Conservation (phyloP, 768 basidiomycete species). For the Podaxis sp. region DNA sequence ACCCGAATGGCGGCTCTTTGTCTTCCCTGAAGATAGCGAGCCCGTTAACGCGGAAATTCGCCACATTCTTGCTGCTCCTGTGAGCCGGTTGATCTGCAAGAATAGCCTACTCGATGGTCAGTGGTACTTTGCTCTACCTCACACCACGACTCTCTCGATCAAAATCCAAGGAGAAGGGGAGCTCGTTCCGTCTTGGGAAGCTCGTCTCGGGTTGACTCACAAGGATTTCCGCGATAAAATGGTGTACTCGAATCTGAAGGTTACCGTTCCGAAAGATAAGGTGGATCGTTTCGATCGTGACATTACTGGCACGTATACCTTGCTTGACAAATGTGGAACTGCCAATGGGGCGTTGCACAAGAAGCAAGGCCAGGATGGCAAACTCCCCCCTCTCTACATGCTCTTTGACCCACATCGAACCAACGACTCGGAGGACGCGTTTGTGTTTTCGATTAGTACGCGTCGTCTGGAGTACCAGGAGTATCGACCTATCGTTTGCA, state of each 20-base stretch:
- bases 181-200: slow-evolving; percentile 81
- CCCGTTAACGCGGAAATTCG: slow-evolving; percentile 82
- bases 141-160: slow-evolving; percentile 47
- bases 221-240: slow-evolving; percentile 61
- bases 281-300: slow-evolving; percentile 62
- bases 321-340: slow-evolving; percentile 85
- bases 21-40: slow-evolving; percentile 56
- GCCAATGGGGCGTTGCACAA: slow-evolving; percentile 82
- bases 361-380: slow-evolving; percentile 43
- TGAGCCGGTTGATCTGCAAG: slow-evolving; percentile 66
- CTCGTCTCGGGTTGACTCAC: slow-evolving; percentile 66
- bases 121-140: slow-evolving; percentile 82
- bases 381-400: slow-evolving; percentile 66
- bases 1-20: slow-evolving; percentile 86
- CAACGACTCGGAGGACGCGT: slow-evolving; percentile 69
- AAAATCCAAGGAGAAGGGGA: slow-evolving; percentile 63
- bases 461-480: slow-evolving; percentile 80
- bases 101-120: slow-evolving; percentile 57
- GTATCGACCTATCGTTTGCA: slow-evolving; percentile 70
- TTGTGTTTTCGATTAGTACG: slow-evolving; percentile 79
- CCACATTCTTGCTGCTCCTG: slow-evolving; percentile 62
- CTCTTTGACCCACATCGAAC: slow-evolving; percentile 87
- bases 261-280: slow-evolving; percentile 51
- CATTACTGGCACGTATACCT: slow-evolving; percentile 73
- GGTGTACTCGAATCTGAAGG: slow-evolving; percentile 62